These are phyloP conservation scores for Trichoderma gamsii DNA, from an alignment of 495 filamentous ascomycete genomes.

Conservation along the genomic window DNA sequence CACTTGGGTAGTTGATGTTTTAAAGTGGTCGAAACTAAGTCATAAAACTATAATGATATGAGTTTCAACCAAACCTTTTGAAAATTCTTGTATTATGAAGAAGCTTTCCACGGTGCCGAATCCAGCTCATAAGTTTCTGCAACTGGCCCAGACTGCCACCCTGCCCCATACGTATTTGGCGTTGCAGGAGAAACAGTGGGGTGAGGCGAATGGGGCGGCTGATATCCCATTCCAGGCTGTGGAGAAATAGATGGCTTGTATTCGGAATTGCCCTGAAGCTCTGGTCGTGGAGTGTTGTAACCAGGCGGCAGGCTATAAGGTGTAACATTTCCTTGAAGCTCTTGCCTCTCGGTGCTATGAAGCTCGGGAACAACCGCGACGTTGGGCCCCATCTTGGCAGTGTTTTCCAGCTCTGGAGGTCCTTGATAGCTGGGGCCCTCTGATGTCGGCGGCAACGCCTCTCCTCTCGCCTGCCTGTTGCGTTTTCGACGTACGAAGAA, in stretches of 20 bases:
- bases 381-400: neutral
- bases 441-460: conserved; percentile 11
- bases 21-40: too few species aligned
- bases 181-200: neutral
- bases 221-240: neutral
- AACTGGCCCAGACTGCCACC: conserved; percentile 38
- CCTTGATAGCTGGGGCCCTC: conserved; percentile 5
- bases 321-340: neutral
- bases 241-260: neutral
- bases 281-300: neutral
- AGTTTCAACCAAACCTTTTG: neutral
- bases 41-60: too few species aligned
- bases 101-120: conserved; percentile 15
- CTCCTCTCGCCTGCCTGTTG: conserved; percentile 20
- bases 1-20: too few species aligned
- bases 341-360: conserved; percentile 1
- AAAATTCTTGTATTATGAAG: neutral
- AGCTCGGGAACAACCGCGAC: neutral
- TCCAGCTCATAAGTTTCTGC: conserved; percentile 36
- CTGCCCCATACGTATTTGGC: conserved; percentile 18
- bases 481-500: conserved; percentile 28
- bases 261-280: neutral
- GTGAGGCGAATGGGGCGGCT: neutral
- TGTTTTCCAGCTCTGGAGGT: conserved; percentile 3
- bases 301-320: neutral